Percentiles rank a stretch among this genome's conserved stretches.
Evolutionary conservation across 2,329 filamentous ascomycete genomes (phyloP).

Genomic region (Cladophialophora immunda): DNA sequence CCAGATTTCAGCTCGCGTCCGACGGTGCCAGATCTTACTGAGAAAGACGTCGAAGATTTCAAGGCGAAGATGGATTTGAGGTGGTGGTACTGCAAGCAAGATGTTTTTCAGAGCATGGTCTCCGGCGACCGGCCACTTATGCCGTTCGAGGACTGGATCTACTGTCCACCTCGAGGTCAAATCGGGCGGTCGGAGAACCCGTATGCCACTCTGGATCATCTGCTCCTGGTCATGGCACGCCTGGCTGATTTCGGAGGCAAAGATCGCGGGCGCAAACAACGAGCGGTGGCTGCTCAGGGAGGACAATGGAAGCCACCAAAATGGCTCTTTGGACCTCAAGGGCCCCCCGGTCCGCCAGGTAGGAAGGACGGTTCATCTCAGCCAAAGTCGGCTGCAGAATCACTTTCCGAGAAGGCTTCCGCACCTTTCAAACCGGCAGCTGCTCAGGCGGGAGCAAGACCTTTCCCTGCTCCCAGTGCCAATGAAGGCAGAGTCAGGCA

Average conservation of each 20-base stretch:
- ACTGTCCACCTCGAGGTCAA: conserved; percentile 84
- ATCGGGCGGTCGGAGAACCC: conserved; percentile 80
- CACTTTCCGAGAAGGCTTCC: conserved; percentile 19
- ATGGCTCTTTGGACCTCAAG: conserved; percentile 45
- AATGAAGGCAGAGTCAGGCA: conserved; percentile 37
- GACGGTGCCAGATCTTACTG: conserved; percentile 46
- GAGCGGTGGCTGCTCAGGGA: conserved; percentile 67
- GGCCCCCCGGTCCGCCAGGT: conserved; percentile 31
- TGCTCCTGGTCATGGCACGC: conserved; percentile 82
- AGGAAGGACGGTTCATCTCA: conserved; percentile 3
- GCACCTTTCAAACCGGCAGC: conserved; percentile 34
- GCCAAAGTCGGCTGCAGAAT: conserved; percentile 6
- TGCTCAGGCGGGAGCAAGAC: conserved; percentile 27
- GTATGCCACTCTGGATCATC: conserved; percentile 88
- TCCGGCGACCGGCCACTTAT: conserved; percentile 88
- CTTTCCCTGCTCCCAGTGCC: conserved; percentile 33
- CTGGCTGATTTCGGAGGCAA: conserved; percentile 79
- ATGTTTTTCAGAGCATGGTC: conserved; percentile 87
- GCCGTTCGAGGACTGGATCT: conserved; percentile 81
- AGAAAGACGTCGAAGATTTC: conserved; percentile 77
- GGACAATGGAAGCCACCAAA: conserved; percentile 61
- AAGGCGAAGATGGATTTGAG: conserved; percentile 85
- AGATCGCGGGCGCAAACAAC: conserved; percentile 81
- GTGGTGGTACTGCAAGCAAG: conserved; percentile 97
- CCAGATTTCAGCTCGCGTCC: conserved; percentile 25